phyloP scores from a whole-genome alignment of 345 rosid species.

The Gossypium anomalum region DNA sequence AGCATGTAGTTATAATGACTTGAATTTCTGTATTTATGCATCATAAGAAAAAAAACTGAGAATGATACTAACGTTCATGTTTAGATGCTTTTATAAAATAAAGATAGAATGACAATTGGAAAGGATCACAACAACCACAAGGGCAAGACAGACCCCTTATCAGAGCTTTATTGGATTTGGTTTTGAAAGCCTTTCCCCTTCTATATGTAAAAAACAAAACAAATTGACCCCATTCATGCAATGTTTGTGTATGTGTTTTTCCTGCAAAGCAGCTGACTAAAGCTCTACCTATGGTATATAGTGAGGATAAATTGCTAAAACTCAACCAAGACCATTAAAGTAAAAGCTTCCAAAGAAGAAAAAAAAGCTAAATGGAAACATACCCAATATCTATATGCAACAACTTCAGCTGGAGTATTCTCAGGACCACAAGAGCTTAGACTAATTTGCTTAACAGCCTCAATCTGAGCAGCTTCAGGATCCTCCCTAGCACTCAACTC shows the following conservation, averaged over 20 bases:
- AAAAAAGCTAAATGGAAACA: slow-evolving; percentile 25
- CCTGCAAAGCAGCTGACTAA: not conserved
- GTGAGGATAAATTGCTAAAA: not conserved
- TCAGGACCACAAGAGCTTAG: slow-evolving; percentile 70
- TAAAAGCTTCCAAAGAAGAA: slow-evolving; percentile 7
- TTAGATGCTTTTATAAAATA: slow-evolving; percentile 8
- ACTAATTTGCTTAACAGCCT: slow-evolving; percentile 93
- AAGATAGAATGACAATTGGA: not conserved
- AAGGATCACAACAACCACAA: slow-evolving; percentile 10
- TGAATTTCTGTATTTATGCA: too few species aligned
- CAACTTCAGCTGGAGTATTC: slow-evolving; percentile 83
- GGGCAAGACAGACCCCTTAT: not conserved
- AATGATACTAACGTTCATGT: too few species aligned
- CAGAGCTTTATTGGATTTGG: not conserved
- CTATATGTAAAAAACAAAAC: not conserved
- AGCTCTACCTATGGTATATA: not conserved
- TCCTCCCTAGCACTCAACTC: slow-evolving; percentile 96
- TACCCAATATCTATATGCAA: slow-evolving; percentile 95
- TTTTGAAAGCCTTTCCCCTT: not conserved
- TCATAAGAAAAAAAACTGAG: too few species aligned
- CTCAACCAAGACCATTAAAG: not conserved
- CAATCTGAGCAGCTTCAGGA: slow-evolving; percentile 97
- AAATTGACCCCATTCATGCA: too few species aligned
- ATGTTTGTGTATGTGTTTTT: too few species aligned
- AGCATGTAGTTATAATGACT: too few species aligned